These are phyloP conservation scores for Mycena polygramma DNA, from an alignment of 768 basidiomycete species.

Conservation along the genomic window DNA sequence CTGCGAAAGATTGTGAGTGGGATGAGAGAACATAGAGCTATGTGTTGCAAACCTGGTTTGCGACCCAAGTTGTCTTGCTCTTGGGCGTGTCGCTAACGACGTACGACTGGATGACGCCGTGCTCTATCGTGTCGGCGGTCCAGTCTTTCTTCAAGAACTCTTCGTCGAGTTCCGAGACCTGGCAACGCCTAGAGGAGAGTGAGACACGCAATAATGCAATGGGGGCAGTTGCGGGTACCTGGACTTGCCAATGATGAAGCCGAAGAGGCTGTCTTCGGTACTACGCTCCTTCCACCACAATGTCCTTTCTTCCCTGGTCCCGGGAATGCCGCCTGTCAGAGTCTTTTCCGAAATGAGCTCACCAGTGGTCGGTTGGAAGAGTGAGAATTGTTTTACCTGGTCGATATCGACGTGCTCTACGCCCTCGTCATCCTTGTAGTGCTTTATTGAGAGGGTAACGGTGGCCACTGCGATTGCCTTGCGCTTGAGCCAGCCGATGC, in stretches of 20 bases:
- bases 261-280: constrained; percentile 75
- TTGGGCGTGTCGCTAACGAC: constrained; percentile 65
- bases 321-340: constrained; percentile 72
- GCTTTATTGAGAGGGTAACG: constrained; percentile 72
- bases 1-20: constrained; percentile 40
- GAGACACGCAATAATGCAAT: neutral
- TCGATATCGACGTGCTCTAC: constrained; percentile 78
- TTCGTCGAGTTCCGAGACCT: constrained; percentile 60
- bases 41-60: constrained; percentile 63
- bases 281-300: constrained; percentile 67
- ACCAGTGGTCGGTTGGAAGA: neutral
- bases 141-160: constrained; percentile 58
- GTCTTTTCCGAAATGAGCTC: constrained; percentile 50
- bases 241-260: constrained; percentile 66
- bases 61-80: constrained; percentile 62
- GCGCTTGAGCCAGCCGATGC: constrained; percentile 79
- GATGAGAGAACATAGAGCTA: neutral
- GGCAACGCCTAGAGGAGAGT: constrained; percentile 53
- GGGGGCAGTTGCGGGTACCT: neutral
- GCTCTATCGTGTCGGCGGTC: constrained; percentile 56
- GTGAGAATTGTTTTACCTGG: constrained; percentile 47
- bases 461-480: constrained; percentile 69
- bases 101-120: constrained; percentile 60
- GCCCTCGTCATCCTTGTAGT: constrained; percentile 70
- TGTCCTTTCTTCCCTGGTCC: constrained; percentile 67